Base-by-base conservation (phyloP, 352 stramenopile genomes). In the Globisporangium perplexum region DNA sequence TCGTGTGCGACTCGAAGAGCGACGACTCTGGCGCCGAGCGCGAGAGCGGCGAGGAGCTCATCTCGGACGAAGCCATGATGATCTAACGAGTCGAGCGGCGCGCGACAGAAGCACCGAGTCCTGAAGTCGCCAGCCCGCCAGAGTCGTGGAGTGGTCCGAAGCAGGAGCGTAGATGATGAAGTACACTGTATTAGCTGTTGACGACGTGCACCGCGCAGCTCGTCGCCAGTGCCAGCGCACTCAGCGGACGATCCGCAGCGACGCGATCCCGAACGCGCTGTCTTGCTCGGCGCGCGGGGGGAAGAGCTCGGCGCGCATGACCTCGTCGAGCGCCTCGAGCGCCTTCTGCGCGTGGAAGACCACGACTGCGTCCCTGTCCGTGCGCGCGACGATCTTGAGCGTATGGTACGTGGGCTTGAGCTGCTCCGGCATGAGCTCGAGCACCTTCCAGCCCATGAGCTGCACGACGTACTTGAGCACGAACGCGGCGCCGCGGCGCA, bases 11-110 rank as follows among this genome's bases (percentile, higher is more conserved):
- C 48, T 56, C 58, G 12, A 59, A 62, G 33, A 68, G 77, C 24
- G 65, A 73, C 31, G 57, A 69, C 23, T 47, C 55, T 33, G 60
- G 63, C n/a, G 42, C 42, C 0, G 55, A 68, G 7, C 54, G 60
- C 26, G 74, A 72, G 18, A 69, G 63, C 36, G 68, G 62, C 22
- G 81, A 91, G 47, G 81, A 91, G 53, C 66, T 89, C 47, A 87
- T 88, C 47, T 89, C 77, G 18, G 81, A 91, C 53, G 78, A 89
- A 55, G 76, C 74, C 48, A 84, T 88, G 68, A 91, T 91, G 81
- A 88, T 89, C 61, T 91, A 86, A 46, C 23, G 26, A 18, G 7
- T 7, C 26, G 26, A 30, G 2, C 36, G 23, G n/a, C n/a, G n/a
- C n/a, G n/a, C n/a, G n/a, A n/a, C n/a, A n/a, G n/a, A n/a, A n/a